A percentile compares a stretch with the other conserved stretches of the same genome.
Evolutionary conservation across 1,284 basidiomycete genomes (phyloP).

Genomic region (Caloboletus inedulis): DNA sequence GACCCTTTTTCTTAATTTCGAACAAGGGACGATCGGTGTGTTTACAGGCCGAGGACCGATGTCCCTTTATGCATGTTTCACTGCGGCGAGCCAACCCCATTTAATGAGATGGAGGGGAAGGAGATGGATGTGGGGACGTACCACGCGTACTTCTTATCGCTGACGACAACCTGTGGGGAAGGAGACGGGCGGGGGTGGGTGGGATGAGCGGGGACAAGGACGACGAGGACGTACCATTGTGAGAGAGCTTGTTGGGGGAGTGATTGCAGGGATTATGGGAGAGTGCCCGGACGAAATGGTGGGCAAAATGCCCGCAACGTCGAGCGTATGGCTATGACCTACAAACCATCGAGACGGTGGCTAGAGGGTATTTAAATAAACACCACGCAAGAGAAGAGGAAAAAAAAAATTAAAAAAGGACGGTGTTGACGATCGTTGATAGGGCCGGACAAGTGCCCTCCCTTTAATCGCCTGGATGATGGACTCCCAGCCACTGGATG

Average conservation of each 20-base stretch:
- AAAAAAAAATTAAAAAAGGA: slow-evolving; percentile 19
- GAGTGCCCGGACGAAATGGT: slow-evolving; percentile 36
- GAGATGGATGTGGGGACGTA: slow-evolving; percentile 34
- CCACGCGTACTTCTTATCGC: slow-evolving; percentile 81
- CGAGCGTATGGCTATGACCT: slow-evolving; percentile 44
- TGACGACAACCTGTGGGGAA: slow-evolving; percentile 66
- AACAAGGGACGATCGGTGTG: slow-evolving; percentile 75
- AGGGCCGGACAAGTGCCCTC: slow-evolving; percentile 33
- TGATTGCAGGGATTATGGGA: slow-evolving; percentile 31
- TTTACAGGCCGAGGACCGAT: slow-evolving; percentile 73
- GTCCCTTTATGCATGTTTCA: slow-evolving; percentile 81
- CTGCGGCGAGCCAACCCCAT: slow-evolving; percentile 33
- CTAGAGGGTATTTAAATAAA: slow-evolving; percentile 40
- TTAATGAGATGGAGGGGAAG: slow-evolving; percentile 7
- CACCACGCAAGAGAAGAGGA: slow-evolving; percentile 37
- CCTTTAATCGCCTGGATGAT: slow-evolving; percentile 29
- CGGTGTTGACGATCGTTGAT: slow-evolving; percentile 48
- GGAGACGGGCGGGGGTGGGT: neutral
- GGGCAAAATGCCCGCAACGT: slow-evolving; percentile 44
- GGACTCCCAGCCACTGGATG: slow-evolving; percentile 24
- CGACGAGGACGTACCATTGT: slow-evolving; percentile 38
- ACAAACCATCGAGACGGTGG: slow-evolving; percentile 28
- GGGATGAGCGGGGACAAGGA: neutral
- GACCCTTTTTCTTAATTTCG: slow-evolving; percentile 80
- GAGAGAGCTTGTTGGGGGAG: slow-evolving; percentile 1